phyloP scores from a whole-genome alignment of 2,329 filamentous ascomycete genomes.

The Diaporthe sp. region DNA sequence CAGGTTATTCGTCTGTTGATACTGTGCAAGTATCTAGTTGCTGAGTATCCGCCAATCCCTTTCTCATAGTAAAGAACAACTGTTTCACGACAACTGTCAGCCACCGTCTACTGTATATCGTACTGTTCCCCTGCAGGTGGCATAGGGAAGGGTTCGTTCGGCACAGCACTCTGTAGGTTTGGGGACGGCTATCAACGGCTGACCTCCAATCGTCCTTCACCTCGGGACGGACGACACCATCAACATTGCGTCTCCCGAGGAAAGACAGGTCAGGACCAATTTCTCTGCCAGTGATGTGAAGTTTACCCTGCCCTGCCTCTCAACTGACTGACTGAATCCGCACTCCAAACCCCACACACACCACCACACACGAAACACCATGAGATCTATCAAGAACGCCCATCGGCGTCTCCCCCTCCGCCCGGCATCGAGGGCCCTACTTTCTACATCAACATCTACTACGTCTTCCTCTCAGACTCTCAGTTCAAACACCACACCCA shows the following conservation, averaged over 20 bases:
- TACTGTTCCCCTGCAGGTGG: neutral
- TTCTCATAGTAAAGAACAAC: neutral
- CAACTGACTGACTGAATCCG: neutral
- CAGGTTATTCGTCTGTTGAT: neutral
- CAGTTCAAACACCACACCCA: slow-evolving; percentile 59
- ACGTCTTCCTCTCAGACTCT: slow-evolving; percentile 50
- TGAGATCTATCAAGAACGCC: slow-evolving; percentile 70
- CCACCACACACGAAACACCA: slow-evolving; percentile 46
- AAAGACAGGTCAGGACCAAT: neutral
- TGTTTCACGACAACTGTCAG: neutral
- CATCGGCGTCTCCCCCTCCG: slow-evolving; percentile 60
- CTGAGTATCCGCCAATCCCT: neutral
- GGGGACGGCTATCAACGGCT: slow-evolving; percentile 40
- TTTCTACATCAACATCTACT: slow-evolving; percentile 56
- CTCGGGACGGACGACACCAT: neutral
- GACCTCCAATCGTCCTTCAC: slow-evolving; percentile 12
- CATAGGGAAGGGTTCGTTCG: neutral
- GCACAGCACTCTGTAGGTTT: slow-evolving; percentile 33
- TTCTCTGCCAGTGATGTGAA: neutral
- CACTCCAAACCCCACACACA: neutral
- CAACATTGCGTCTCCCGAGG: slow-evolving; percentile 6
- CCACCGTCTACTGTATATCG: neutral
- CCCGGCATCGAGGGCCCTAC: slow-evolving; percentile 37
- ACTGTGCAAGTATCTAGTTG: neutral
- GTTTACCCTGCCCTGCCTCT: neutral